These are phyloP conservation scores for Penicillium robsamsonii DNA, from an alignment of 495 filamentous ascomycete species.

Conservation along the genomic window DNA sequence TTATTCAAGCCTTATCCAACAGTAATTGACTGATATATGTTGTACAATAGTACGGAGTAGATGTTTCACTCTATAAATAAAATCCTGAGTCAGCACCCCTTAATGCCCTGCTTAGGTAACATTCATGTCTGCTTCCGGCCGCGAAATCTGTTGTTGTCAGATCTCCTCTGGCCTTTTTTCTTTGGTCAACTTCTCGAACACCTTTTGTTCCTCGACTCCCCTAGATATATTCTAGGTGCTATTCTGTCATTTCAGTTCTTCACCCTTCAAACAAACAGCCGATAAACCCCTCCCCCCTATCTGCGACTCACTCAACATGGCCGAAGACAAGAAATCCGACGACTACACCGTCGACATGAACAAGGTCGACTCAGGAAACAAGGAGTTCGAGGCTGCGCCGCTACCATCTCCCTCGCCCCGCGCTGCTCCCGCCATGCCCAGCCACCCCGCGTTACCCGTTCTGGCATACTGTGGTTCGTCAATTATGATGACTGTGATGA, in stretches of 20 bases:
- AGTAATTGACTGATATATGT: not conserved
- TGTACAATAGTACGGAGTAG: not conserved
- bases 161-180: conserved; percentile 12
- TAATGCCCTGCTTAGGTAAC: conserved; percentile 18
- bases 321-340: conserved; percentile 83
- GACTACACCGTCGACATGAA: conserved; percentile 73
- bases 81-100: conserved; percentile 18
- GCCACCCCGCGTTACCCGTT: conserved; percentile 76
- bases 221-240: conserved; percentile 5
- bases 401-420: conserved; percentile 41
- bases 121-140: conserved; percentile 20
- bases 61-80: conserved; percentile 9
- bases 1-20: not conserved
- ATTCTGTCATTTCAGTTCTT: conserved; percentile 8
- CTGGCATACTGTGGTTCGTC: conserved; percentile 90
- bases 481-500: conserved; percentile 98
- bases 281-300: not conserved
- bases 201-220: conserved; percentile 5
- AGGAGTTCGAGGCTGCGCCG: conserved; percentile 49
- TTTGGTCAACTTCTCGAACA: conserved; percentile 7
- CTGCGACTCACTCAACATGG: conserved; percentile 46
- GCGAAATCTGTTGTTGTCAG: conserved; percentile 23
- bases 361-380: conserved; percentile 60
- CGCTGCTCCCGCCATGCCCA: conserved; percentile 47
- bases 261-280: conserved; percentile 2